Conservation (phyloP, 2,329 filamentous ascomycete species). For the Gremmenia infestans region DNA sequence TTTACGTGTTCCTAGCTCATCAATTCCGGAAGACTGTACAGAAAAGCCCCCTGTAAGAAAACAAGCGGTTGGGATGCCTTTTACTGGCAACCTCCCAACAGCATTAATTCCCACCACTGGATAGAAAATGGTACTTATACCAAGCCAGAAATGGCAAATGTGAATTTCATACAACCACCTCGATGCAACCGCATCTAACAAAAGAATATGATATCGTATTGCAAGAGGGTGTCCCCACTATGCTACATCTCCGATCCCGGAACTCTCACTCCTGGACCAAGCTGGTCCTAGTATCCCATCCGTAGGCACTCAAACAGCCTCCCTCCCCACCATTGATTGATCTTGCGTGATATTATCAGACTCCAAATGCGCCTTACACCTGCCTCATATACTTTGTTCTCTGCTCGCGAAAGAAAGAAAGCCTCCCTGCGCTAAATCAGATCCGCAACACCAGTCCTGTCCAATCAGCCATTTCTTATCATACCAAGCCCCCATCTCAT, state of each 20-base stretch:
- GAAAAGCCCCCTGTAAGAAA: too few relatives aligned
- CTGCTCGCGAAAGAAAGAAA: background rate
- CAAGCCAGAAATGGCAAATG: background rate
- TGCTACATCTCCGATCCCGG: conserved; percentile 2
- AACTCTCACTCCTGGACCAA: background rate
- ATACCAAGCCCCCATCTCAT: background rate
- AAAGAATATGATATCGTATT: conserved; percentile 14
- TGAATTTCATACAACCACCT: background rate
- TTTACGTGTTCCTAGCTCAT: too few relatives aligned
- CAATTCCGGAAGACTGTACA: too few relatives aligned
- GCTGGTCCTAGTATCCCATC: background rate
- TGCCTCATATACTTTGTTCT: background rate
- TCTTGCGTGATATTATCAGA: background rate
- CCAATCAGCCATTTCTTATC: background rate
- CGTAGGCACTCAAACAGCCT: background rate
- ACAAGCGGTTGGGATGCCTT: too few relatives aligned
- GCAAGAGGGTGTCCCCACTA: conserved; percentile 6
- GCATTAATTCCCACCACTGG: too few relatives aligned
- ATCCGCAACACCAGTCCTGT: background rate
- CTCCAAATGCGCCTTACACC: background rate
- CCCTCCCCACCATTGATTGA: background rate
- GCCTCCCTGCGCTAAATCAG: background rate
- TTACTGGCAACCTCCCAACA: too few relatives aligned
- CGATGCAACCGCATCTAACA: conserved; percentile 9
- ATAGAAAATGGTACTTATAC: too few relatives aligned